Base-by-base conservation (phyloP, 225 moss, liverwort and hornwort genomes). In the Rhytidiadelphus loreus region DNA sequence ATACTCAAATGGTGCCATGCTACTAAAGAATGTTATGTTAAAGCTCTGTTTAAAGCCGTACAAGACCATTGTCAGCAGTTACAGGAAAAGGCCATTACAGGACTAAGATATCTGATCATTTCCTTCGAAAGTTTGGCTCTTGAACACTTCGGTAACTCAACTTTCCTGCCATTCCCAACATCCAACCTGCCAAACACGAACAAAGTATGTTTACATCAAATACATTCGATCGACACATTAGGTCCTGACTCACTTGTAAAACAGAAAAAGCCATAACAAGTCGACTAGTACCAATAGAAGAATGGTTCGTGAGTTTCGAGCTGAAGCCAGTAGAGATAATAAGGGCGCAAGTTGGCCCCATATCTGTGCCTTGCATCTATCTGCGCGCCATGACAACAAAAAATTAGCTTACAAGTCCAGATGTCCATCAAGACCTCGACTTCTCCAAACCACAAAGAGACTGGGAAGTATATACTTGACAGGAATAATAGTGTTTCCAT, bases 361-460 rank as follows among this genome's bases (percentile, higher is more conserved):
- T 99, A 99, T 88, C 99, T 92, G 93, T 97, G 99, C 89, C 92
- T 96, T 72, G 98, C 93, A 77, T 96, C 98, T 48, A 97, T 94
- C 98, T 99, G 94, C 88, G 72, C 57, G 43, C 37, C 83, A 76
- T 23, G 46, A 80, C 37, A 74, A 83, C 75, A 80, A 77, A 60
- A 83, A 62, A 64, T 78, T 48, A 86, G 77, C 46, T 29, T 26
- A 80, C 43, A 60, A 81, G 50, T 71, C 29, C 73, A 81, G 81
- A 63, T 37, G 65, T 78, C 35, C 52, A 76, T 52, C 82, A 68
- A 66, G 35, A 83, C 56, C 62, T 84, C 25, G 44, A 85, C 19
- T 68, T 76, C 81, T 85, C 58, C 77, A 65, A n/a, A 66, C 84
- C 60, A 81, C 60, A 68, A 68, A 14, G 46, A 66, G 52, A 53